Percentiles rank a stretch among this genome's conserved stretches.
Evolutionary conservation across 2,329 filamentous ascomycete species (phyloP).

Genomic region (Claviceps spartinae): DNA sequence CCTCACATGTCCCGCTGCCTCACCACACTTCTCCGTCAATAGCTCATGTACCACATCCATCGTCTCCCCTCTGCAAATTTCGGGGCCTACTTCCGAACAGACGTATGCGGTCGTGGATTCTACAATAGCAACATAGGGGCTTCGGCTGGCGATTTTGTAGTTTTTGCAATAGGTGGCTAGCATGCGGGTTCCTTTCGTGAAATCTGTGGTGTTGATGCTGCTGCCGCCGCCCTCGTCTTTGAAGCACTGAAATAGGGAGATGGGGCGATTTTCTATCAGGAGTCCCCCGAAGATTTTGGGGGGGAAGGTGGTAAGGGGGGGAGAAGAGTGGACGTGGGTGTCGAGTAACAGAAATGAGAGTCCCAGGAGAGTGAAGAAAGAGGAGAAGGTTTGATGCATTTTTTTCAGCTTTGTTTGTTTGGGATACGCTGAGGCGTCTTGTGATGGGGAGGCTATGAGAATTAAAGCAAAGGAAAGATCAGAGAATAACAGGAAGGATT

Average conservation of each 20-base stretch:
- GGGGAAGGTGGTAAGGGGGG: neutral
- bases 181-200: neutral
- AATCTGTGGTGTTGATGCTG: neutral
- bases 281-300: neutral
- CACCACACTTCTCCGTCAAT: neutral
- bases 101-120: constrained; percentile 1
- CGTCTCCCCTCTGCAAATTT: neutral
- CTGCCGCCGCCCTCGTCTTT: no score
- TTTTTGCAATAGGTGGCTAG: neutral
- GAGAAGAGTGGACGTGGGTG: neutral
- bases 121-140: neutral
- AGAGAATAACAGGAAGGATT: neutral
- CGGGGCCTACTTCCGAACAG: neutral
- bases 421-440: no score
- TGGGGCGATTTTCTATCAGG: neutral
- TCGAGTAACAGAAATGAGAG: neutral
- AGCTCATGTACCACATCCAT: neutral
- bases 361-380: neutral
- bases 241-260: neutral
- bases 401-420: no score
- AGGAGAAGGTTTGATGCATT: neutral
- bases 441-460: no score
- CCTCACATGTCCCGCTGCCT: neutral
- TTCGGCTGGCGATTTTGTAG: neutral
- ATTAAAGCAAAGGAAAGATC: no score